Evolutionary conservation across 2,329 filamentous ascomycete genomes (phyloP), one percentile per base, ranked within the genome.

Genomic region (Paecilomyces niveus): DNA sequence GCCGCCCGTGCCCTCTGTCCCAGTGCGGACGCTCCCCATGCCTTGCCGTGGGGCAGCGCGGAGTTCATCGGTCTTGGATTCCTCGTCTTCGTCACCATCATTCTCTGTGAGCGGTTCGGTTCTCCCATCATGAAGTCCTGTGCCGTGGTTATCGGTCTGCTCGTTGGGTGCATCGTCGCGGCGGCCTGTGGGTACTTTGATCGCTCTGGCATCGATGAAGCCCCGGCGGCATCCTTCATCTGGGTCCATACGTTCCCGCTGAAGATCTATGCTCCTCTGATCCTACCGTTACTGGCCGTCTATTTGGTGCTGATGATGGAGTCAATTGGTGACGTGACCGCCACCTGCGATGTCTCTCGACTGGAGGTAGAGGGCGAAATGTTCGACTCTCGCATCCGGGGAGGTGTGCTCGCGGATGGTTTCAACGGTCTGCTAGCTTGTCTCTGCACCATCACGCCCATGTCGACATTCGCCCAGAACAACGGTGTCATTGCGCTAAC

Each of bases 231-330:
- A 3, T 86, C 83, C n/a, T 89, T 89, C 72, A 83, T 89, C 67
- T 89, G 86, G 86, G 83, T 88, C 21, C 79, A 86, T 61, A 89
- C 85, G 0, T 89, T 89, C 77, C 82, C 82, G n/a, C 74, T 89
- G 6, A 79, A 76, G 7, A 77, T 89, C 8, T 88, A 89, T 63
- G 83, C 83, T 0, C 86, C 86, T 0, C 77, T 89, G n/a, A 83
- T 89, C 2, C 72, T 89, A 2, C 86, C 86, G 0, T 69, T 88
- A 35, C 69, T 88, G 29, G 77, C 78, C 2, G 72, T 81, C 24
- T 81, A 80, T 68, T 82, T 88, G 64, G 85, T 88, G 55, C 80
- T 86, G 45, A 83, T 86, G 65, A 88, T 87, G 79, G 86, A 89
- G 70, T 82, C 85, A 8, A 87, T 88, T 45, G 83, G 83, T 54